Conservation (phyloP, 1,284 basidiomycete genomes). For the Kwoniella shivajii region DNA sequence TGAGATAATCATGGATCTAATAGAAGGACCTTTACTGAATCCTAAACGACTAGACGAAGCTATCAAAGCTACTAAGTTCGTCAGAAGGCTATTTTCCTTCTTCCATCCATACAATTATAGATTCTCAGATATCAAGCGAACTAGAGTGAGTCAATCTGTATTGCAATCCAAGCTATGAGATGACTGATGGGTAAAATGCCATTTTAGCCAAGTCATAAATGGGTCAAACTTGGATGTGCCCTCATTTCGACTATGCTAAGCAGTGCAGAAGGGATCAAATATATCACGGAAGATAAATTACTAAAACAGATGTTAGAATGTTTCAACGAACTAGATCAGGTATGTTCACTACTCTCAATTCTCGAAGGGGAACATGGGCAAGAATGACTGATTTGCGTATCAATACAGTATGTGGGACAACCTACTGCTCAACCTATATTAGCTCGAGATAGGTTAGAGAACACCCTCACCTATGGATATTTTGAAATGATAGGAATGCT, state of each 20-base stretch:
- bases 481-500: slow-evolving; percentile 93
- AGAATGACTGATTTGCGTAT: neutral
- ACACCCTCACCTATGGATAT: slow-evolving; percentile 87
- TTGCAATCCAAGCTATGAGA: too few relatives aligned
- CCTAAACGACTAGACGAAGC: slow-evolving; percentile 95
- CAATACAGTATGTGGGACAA: slow-evolving; percentile 44
- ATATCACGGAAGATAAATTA: slow-evolving; percentile 84
- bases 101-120: slow-evolving; percentile 85
- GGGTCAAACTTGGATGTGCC: slow-evolving; percentile 82
- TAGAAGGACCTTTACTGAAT: slow-evolving; percentile 90
- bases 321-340: slow-evolving; percentile 89
- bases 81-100: slow-evolving; percentile 84
- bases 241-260: slow-evolving; percentile 80
- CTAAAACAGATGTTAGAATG: slow-evolving; percentile 82
- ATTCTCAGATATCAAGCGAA: slow-evolving; percentile 79
- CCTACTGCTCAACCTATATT: slow-evolving; percentile 71
- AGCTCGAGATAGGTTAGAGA: slow-evolving; percentile 76
- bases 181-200: too few relatives aligned
- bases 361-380: neutral
- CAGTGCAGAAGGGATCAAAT: slow-evolving; percentile 79
- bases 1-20: slow-evolving; percentile 81
- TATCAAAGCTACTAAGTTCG: slow-evolving; percentile 84
- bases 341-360: slow-evolving; percentile 52
- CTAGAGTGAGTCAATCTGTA: slow-evolving; percentile 63
- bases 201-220: slow-evolving; percentile 69